Percentiles rank a stretch among this genome's conserved stretches.
Evolutionary conservation across 768 basidiomycete species (phyloP).

Genomic region (Trametes elegans): DNA sequence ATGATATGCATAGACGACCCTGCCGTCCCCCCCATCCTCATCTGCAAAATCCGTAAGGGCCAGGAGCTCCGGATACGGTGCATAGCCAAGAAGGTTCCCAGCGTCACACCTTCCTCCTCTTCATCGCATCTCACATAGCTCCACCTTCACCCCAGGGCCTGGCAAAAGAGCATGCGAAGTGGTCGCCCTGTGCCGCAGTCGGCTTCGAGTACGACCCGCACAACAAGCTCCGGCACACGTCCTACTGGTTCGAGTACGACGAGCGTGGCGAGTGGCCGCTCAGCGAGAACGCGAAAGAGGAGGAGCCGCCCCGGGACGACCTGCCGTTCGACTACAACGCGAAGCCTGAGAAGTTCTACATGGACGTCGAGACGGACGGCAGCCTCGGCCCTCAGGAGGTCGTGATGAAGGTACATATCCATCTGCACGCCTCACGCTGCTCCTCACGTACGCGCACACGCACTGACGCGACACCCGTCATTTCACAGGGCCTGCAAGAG

Average conservation of each 20-base stretch:
- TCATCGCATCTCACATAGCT: too few species aligned
- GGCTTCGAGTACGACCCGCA: constrained; percentile 98
- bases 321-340: constrained; percentile 86
- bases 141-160: constrained; percentile 61
- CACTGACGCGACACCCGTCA: not conserved
- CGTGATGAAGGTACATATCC: constrained; percentile 67
- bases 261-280: constrained; percentile 88
- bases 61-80: constrained; percentile 87
- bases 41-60: constrained; percentile 91
- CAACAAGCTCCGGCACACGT: constrained; percentile 95
- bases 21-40: constrained; percentile 65
- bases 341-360: constrained; percentile 88
- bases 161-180: constrained; percentile 98
- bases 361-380: constrained; percentile 93
- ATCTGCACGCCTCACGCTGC: not conserved
- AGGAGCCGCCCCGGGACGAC: constrained; percentile 77
- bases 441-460: not conserved
- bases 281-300: constrained; percentile 80
- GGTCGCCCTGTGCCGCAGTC: constrained; percentile 95
- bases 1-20: constrained; percentile 49
- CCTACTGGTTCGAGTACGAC: constrained; percentile 90
- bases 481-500: constrained; percentile 65
- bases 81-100: constrained; percentile 95
- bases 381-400: constrained; percentile 87
- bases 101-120: constrained; percentile 19